Evolutionary conservation across 441 rosid genomes (phyloP).

Genomic region (Erodium trifolium): DNA sequence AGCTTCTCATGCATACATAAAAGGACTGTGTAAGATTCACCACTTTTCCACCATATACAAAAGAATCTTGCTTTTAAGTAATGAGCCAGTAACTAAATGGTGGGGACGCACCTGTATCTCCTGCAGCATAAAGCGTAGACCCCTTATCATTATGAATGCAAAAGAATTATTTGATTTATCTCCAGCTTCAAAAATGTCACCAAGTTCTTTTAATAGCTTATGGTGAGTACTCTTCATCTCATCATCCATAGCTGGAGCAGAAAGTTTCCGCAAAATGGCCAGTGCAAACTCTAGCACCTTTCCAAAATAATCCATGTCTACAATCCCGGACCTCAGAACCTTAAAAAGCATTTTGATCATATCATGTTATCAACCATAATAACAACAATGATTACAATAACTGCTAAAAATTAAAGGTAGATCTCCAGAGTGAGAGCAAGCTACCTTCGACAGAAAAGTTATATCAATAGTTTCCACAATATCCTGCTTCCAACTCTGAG

Average conservation of each 20-base stretch:
- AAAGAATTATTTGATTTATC: conserved; percentile 40
- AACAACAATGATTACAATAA: background rate
- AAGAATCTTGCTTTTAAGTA: background rate
- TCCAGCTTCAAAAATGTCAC: conserved; percentile 40
- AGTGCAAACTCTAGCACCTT: conserved; percentile 73
- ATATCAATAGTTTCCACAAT: conserved; percentile 65
- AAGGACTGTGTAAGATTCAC: background rate
- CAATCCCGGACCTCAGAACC: conserved; percentile 62
- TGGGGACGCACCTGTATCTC: conserved; percentile 64
- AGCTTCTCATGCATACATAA: background rate
- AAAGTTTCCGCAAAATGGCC: conserved; percentile 62
- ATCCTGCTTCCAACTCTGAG: conserved; percentile 74
- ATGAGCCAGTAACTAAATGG: background rate
- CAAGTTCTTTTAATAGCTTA: conserved; percentile 51
- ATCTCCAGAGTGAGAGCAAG: background rate
- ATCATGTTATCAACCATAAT: background rate
- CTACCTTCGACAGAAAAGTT: conserved; percentile 70
- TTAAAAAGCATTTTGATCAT: conserved; percentile 15
- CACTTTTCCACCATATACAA: conserved; percentile 1
- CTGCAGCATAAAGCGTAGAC: conserved; percentile 73
- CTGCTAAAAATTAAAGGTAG: background rate
- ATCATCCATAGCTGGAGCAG: conserved; percentile 64
- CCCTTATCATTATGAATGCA: conserved; percentile 60
- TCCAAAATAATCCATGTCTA: conserved; percentile 69
- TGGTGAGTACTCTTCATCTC: conserved; percentile 46